Conservation (phyloP, 2,329 filamentous ascomycete genomes). For the Myriangium duriaei region DNA sequence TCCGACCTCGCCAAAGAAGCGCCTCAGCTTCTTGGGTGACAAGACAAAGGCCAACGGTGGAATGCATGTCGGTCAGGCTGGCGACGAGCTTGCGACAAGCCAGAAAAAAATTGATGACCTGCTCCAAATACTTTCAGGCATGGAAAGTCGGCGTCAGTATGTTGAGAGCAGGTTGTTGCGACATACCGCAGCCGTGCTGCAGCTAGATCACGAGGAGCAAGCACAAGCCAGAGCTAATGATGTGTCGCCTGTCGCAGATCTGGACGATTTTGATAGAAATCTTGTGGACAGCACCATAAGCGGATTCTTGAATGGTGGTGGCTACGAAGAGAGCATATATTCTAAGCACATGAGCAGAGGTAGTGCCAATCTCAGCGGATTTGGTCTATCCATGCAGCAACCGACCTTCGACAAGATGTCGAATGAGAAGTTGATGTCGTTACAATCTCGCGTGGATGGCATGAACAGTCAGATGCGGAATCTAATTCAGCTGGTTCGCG, state of each 20-base stretch:
- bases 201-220: constrained; percentile 73
- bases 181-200: constrained; percentile 85
- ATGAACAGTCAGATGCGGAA: constrained; percentile 21
- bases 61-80: constrained; percentile 40
- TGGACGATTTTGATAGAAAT: constrained; percentile 2
- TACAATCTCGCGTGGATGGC: constrained; percentile 21
- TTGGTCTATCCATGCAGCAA: constrained; percentile 2
- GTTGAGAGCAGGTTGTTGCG: constrained; percentile 66
- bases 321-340: constrained; percentile 12
- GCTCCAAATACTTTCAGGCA: constrained; percentile 62
- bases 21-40: constrained; percentile 32
- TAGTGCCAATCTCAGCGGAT: constrained; percentile 1
- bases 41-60: constrained; percentile 25
- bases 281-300: constrained; percentile 5
- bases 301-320: constrained; percentile 8
- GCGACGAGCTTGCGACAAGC: constrained; percentile 61
- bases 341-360: constrained; percentile 4
- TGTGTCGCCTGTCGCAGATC: background rate
- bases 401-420: constrained; percentile 13
- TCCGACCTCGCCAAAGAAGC: constrained; percentile 36
- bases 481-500: constrained; percentile 9
- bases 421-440: constrained; percentile 13
- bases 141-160: constrained; percentile 65
- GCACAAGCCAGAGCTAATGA: constrained; percentile 14
- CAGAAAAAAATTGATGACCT: constrained; percentile 78